These are phyloP conservation scores for Termitomyces sp. DNA, from an alignment of 768 basidiomycete species.

Conservation along the genomic window DNA sequence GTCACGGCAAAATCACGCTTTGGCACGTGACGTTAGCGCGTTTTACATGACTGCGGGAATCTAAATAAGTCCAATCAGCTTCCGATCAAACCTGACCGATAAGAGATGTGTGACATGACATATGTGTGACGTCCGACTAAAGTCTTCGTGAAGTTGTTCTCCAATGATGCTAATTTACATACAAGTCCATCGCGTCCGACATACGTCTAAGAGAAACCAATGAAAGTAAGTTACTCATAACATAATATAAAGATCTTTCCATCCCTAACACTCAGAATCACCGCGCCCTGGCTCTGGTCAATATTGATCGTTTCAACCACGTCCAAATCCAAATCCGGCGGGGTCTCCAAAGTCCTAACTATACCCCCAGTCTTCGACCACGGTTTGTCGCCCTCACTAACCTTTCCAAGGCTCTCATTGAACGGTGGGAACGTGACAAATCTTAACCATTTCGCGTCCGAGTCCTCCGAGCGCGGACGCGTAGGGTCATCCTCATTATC, in stretches of 20 bases:
- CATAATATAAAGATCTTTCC: conserved; percentile 74
- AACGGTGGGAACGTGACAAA: conserved; percentile 72
- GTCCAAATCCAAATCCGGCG: conserved; percentile 61
- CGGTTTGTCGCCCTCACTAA: conserved; percentile 20
- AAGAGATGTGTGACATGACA: no score
- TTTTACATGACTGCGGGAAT: no score
- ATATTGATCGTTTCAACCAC: conserved; percentile 75
- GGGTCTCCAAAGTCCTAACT: conserved; percentile 61
- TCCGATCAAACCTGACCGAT: no score
- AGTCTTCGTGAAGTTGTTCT: neutral
- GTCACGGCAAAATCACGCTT: no score
- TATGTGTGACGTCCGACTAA: no score
- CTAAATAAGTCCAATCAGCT: no score
- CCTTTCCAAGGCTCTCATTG: conserved; percentile 26
- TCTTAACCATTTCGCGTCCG: conserved; percentile 51
- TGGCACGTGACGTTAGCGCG: no score
- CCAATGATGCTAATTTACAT: neutral
- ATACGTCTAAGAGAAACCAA: neutral
- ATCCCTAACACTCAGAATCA: conserved; percentile 63
- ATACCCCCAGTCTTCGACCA: conserved; percentile 34
- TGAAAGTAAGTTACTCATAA: conserved; percentile 38
- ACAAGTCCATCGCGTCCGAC: neutral
- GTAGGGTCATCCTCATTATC: conserved; percentile 27
- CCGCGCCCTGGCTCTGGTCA: conserved; percentile 71
- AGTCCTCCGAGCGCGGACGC: conserved; percentile 18